Conservation (phyloP, 2,329 filamentous ascomycete genomes). For the Venturia nashicola region DNA sequence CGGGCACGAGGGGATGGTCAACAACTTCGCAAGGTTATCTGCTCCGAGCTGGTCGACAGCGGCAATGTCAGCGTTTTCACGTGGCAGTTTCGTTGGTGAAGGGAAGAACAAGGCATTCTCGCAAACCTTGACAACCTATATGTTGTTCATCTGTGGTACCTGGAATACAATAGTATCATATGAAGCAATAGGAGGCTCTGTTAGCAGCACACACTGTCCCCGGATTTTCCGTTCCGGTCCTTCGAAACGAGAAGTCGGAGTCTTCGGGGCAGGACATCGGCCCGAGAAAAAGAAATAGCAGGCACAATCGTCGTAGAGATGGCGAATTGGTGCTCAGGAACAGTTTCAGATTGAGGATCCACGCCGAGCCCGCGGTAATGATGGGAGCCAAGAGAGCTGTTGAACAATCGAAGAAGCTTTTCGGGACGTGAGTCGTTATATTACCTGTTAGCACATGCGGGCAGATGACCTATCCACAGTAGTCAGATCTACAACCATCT, state of each 20-base stretch:
- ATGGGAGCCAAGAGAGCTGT: not conserved
- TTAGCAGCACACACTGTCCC: not conserved
- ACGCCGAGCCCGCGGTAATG: not conserved
- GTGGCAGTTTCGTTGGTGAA: no score
- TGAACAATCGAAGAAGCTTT: not conserved
- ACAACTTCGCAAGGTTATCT: no score
- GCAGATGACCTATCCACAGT: not conserved
- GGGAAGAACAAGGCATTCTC: no score
- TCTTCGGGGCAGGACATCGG: not conserved
- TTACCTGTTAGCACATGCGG: not conserved
- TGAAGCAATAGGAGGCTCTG: not conserved
- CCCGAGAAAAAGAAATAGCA: not conserved
- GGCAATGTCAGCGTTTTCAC: no score
- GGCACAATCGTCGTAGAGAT: not conserved
- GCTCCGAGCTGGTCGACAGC: no score
- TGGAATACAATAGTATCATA: no score
- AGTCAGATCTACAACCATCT: not conserved
- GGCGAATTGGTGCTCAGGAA: not conserved
- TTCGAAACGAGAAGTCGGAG: not conserved
- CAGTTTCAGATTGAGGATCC: not conserved
- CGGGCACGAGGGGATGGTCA: no score
- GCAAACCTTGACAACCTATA: no score
- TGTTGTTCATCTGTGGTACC: no score
- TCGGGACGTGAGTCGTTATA: not conserved
- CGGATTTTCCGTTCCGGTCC: not conserved